Evolutionary conservation across 2,329 filamentous ascomycete species (phyloP).

Genomic region (Rasamsonia emersonii): DNA sequence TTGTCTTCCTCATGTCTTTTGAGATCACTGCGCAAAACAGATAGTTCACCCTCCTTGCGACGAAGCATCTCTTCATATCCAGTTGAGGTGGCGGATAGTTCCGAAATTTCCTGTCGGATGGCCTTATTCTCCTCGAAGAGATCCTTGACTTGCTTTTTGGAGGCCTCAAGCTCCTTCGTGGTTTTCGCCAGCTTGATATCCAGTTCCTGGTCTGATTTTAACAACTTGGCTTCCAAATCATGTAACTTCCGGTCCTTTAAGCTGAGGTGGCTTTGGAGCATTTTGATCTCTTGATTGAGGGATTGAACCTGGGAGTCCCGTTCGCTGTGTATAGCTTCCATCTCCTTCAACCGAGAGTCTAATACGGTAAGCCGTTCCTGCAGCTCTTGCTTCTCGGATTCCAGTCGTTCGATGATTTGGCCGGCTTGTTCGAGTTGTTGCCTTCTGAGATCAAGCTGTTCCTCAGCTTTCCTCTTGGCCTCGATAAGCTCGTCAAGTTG

Average conservation of each 20-base stretch:
- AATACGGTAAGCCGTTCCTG: constrained; percentile 59
- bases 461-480: constrained; percentile 80
- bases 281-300: constrained; percentile 74
- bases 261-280: constrained; percentile 81
- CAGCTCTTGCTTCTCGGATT: constrained; percentile 74
- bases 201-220: constrained; percentile 79
- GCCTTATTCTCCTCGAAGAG: constrained; percentile 72
- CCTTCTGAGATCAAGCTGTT: constrained; percentile 70
- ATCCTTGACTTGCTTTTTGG: constrained; percentile 66
- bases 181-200: constrained; percentile 73
- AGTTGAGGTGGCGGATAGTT: constrained; percentile 83
- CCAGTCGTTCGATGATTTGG: constrained; percentile 72
- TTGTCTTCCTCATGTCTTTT: constrained; percentile 76
- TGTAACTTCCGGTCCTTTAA: constrained; percentile 84
- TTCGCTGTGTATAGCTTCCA: constrained; percentile 62
- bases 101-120: constrained; percentile 73
- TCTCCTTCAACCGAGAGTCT: constrained; percentile 60
- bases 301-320: constrained; percentile 67
- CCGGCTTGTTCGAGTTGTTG: constrained; percentile 87
- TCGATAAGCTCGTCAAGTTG: constrained; percentile 82
- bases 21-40: constrained; percentile 74
- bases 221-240: constrained; percentile 74
- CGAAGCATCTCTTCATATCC: constrained; percentile 91
- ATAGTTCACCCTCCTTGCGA: constrained; percentile 87
- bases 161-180: constrained; percentile 68